Base-by-base conservation (phyloP, 805 yeast species). In the Metschnikowia peoriensis region DNA sequence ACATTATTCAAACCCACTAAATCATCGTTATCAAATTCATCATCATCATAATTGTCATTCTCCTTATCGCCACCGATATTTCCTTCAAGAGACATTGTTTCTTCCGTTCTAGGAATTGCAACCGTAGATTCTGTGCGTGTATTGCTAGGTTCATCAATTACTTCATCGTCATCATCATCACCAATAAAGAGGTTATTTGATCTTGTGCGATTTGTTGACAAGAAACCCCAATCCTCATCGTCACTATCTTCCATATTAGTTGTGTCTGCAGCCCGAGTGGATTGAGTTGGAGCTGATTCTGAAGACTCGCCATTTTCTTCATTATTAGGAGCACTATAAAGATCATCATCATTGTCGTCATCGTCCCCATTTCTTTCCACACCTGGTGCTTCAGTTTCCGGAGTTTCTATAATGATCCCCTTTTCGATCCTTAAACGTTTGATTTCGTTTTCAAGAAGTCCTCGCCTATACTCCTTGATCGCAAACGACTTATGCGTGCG, bases 181-280 rank as follows among this genome's bases (percentile, higher is more conserved):
- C 57, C 71, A 2, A 71, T 64, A 48, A 71, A 71, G 11, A 71
- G 59, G 1, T 62, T 63, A 47, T 66, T 67, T 12, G 52, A 39
- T 16, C 54, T 51, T 15, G 54, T 41, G 17, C 60, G 45, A 9
- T 32, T 44, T 44, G 45, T 52, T 12, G 57, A 50, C 39, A 60
- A 43, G 41, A 62, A 57, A 11, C 64, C 61, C 60, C 61, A 61
- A 53, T 58, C 62, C 10, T 61, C 65, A 11, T 58, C 61, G 27
- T 60, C 61, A 12, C 52, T 58, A 6, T 44, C 56, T 10, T 28
- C 38, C 10, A 28, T 10, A 17, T 34, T 44, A 14, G 7, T 50
- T 56, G 35, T 10, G 10, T 32, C 35, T 32, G 14, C 14, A 3
- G 35, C 12, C 10, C 14, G 10, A 10, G 35, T 32, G 3, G 35